These are phyloP conservation scores for Monosporozyma aquatica DNA, from an alignment of 805 yeast species.

Conservation along the genomic window DNA sequence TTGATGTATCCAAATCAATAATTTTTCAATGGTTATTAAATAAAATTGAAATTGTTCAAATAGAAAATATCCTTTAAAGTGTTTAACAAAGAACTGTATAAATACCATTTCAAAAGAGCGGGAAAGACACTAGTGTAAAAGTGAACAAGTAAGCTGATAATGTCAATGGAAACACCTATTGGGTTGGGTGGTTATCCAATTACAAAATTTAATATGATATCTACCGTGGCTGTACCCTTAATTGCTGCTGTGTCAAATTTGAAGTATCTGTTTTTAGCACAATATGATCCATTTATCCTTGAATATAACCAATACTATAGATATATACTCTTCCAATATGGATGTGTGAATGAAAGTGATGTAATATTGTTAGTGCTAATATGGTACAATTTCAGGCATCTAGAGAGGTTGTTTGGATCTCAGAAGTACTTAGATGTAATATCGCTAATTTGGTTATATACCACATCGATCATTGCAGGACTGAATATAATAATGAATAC, in stretches of 20 bases:
- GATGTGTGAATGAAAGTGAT: constrained; percentile 54
- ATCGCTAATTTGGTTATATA: constrained; percentile 39
- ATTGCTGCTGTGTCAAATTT: constrained; percentile 21
- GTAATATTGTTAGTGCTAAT: constrained; percentile 38
- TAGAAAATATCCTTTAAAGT: too few species aligned
- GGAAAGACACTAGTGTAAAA: too few species aligned
- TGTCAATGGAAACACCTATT: constrained; percentile 14
- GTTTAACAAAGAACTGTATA: too few species aligned
- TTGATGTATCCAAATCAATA: too few species aligned
- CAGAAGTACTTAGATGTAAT: constrained; percentile 43
- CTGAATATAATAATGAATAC: constrained; percentile 27
- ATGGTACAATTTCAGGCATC: constrained; percentile 42
- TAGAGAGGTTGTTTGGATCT: constrained; percentile 53
- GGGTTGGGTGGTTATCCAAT: constrained; percentile 21
- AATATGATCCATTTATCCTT: constrained; percentile 40
- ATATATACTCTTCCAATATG: constrained; percentile 38
- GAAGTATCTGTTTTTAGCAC: constrained; percentile 24
- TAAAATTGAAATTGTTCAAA: too few species aligned
- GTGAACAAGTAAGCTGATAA: background rate
- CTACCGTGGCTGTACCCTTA: constrained; percentile 20
- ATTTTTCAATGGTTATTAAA: too few species aligned
- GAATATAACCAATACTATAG: constrained; percentile 54
- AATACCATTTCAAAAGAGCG: too few species aligned
- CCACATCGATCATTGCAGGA: constrained; percentile 33
- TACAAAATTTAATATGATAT: constrained; percentile 22